Base-by-base conservation (phyloP, 1,284 basidiomycete species). In the Rhodotorula sp. region DNA sequence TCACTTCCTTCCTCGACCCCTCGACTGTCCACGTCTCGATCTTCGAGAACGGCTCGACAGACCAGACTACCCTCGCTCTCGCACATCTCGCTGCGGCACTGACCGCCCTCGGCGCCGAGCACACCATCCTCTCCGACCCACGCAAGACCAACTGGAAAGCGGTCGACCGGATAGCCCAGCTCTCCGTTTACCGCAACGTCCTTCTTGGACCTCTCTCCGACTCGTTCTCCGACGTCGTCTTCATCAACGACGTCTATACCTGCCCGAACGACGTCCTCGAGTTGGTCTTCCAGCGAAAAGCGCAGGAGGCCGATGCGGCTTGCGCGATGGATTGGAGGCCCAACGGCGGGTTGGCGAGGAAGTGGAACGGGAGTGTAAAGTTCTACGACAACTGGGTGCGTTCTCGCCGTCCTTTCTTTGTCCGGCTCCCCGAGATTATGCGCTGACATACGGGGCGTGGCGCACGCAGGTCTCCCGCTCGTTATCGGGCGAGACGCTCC, bases 341-440 rank as follows among this genome's bases (percentile, higher is more conserved):
- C 2, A 73, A 62, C 32, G 57, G 60, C 15, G 47, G 59, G 10
- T 4, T 55, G 49, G 70, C 64, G 36, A 47, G 32, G 34, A 22
- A 39, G n/a, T 59, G 52, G 60, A 29, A 56, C 44, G 53, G 34
- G 77, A 79, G 64, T 32, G 76, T 77, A 64, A 79, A 80, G 78
- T 80, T 82, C 68, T 83, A 82, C 74, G 82, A 82, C 76, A 81
- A 80, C 32, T 83, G 82, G 81, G 80, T 82, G n/a, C 79, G 55
- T 79, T 73, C 70, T 22, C 57, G 79, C 51, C 79, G 78, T 36
- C 70, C 79, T 9, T 54, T 76, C 76, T 44, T 76, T 29, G 74
- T 74, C 2, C 24, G 57, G 24, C 78, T 77, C 22, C 74, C 72
- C 39, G 58, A 19, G 9, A 3, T 11, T 9, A 1, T 4, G 2